Conservation (phyloP, 129 eudicot genomes). For the Apium graveolens region DNA sequence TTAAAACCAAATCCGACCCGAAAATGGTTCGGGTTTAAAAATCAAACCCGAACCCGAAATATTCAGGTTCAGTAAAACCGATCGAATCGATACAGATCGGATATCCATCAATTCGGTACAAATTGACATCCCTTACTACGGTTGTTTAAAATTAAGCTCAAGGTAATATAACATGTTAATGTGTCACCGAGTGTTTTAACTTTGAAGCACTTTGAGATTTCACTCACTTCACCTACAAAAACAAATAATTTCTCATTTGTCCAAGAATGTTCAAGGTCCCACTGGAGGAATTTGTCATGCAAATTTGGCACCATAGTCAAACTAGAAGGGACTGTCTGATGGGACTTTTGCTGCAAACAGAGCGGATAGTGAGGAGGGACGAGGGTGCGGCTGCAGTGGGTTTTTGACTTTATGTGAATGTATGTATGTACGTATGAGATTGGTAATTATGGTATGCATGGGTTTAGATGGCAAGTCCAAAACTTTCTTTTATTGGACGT, state of each 20-base stretch:
- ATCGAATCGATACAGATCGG: too few relatives aligned
- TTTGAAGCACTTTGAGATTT: neutral
- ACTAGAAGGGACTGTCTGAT: constrained; percentile 4
- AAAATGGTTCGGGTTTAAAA: too few relatives aligned
- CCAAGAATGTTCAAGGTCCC: constrained; percentile 4
- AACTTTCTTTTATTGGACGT: neutral
- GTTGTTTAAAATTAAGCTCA: neutral
- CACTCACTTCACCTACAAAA: neutral
- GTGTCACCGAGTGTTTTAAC: too few relatives aligned
- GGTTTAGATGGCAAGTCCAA: neutral
- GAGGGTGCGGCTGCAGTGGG: neutral
- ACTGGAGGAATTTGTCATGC: neutral
- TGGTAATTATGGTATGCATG: neutral
- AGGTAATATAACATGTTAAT: neutral
- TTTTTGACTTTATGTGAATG: neutral
- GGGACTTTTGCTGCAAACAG: neutral
- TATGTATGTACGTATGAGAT: neutral
- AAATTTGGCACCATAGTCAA: neutral
- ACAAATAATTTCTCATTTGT: neutral
- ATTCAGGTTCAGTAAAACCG: too few relatives aligned
- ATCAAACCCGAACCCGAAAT: too few relatives aligned
- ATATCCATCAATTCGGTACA: too few relatives aligned
- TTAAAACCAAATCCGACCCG: too few relatives aligned
- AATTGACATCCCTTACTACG: too few relatives aligned
- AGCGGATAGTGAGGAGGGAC: neutral